Base-by-base conservation (phyloP, 2,329 filamentous ascomycete species). In the Ophiosphaerella herpotricha region DNA sequence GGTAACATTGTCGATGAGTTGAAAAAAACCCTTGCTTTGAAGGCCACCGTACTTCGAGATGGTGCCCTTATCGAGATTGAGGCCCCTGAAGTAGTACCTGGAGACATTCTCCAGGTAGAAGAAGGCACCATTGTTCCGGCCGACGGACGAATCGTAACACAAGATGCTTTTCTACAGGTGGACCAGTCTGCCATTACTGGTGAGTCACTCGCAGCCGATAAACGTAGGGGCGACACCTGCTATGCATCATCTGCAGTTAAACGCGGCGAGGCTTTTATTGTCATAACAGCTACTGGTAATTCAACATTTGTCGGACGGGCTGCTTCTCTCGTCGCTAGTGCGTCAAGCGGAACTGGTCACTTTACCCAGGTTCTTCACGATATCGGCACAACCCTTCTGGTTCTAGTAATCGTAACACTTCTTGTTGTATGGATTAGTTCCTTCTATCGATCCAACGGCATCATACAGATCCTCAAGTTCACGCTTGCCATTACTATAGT, bases 151-250 rank as follows among this genome's bases (percentile, higher is more conserved):
- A 87, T 96, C 65, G 85, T 94, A 57, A 91, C 89, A 66, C 87
- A 92, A 64, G 86, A 87, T 72, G 88, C 89, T 54, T 91, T 91
- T 80, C 82, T 93, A 55, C 91, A 96, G 78, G 88, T 96, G 58
- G 91, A 96, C 75, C 91, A 96, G 80, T 95, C 91, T 53, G 86
- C 90, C 73, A 91, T 96, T 72, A 96, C 91, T 51, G 91, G 91
- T 64, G 91, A 96, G 78, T 96, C 91, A 59, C 85, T 96, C 52
- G 90, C 91, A 62, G 90, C 94, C 62, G 90, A 95, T 78, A 95
- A 94, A 82, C 87, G 90, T 79, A 84, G 86, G 72, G 84, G 84
- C 56, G 91, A 96, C 74, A 82, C 83, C 68, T 91, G 89, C 75
- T 96, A 89, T 71, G 86, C 89, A 69, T 95, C 91, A 8, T 95